These are phyloP conservation scores for Imleria badia DNA, from an alignment of 768 basidiomycete species.

Conservation along the genomic window DNA sequence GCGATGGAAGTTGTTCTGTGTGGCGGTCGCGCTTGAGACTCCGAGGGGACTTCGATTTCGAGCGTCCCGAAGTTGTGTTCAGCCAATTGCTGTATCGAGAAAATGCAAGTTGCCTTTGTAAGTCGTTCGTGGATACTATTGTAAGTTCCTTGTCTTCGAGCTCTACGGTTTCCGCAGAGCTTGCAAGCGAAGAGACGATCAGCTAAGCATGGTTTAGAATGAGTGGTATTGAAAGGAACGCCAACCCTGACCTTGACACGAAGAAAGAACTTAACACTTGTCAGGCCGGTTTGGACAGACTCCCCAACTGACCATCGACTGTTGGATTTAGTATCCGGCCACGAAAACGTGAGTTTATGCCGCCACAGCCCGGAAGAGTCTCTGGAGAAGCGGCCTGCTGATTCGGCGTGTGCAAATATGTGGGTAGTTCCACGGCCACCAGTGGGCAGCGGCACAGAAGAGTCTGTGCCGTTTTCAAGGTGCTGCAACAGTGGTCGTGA, in stretches of 20 bases:
- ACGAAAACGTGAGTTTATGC: constrained; percentile 67
- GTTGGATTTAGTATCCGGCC: constrained; percentile 67
- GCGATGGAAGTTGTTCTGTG: constrained; percentile 36
- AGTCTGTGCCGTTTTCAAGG: constrained; percentile 14
- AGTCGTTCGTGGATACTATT: constrained; percentile 67
- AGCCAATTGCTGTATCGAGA: constrained; percentile 54
- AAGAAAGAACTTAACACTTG: constrained; percentile 67
- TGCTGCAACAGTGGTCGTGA: constrained; percentile 26
- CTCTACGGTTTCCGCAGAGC: constrained; percentile 62
- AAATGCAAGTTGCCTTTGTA: constrained; percentile 63
- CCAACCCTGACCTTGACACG: constrained; percentile 59
- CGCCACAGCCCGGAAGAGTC: constrained; percentile 59
- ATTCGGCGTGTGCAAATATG: constrained; percentile 57
- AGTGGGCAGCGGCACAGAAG: constrained; percentile 8
- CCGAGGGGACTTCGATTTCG: constrained; percentile 60
- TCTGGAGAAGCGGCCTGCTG: constrained; percentile 54
- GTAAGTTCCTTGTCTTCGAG: constrained; percentile 66
- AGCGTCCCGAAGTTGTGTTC: constrained; percentile 32
- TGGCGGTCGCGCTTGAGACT: constrained; percentile 37
- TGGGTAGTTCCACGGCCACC: constrained; percentile 41
- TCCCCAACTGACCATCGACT: constrained; percentile 81
- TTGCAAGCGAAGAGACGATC: constrained; percentile 45
- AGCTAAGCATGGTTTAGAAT: constrained; percentile 33
- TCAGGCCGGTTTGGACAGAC: constrained; percentile 64
- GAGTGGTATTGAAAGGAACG: constrained; percentile 6